Evolutionary conservation across 2,329 filamentous ascomycete genomes (phyloP), one percentile per base, ranked within the genome.

Genomic region (Teratosphaeria nubilosa): DNA sequence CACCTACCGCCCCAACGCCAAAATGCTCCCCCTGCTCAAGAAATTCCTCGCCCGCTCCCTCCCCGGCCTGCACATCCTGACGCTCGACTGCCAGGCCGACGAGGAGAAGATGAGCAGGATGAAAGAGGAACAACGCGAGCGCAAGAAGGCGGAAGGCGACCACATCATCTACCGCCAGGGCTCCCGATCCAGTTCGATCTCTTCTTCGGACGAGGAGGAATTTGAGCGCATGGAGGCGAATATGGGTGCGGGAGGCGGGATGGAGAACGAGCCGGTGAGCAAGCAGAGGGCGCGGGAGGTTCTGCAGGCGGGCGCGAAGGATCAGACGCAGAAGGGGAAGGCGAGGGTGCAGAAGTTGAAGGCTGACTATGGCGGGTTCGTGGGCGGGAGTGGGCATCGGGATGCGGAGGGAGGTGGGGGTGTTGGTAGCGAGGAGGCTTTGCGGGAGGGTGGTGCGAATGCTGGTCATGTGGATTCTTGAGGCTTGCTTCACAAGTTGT

Each of bases 1-100:
- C 11, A 97, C 92, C 0, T 97, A 97, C 72, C 83, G 92, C 0
- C 92, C 92, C 0, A 90, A 95, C 68, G 87, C 87, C 58, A 80
- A 85, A 11, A 79, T 89, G 10, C 80, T 97, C 1, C 88, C 88
- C 0, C 71, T 85, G 0, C 78, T 97, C 1, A 84, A 86, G 56
- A 69, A 77, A 11, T 95, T 90, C 69, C 74, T 97, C 1, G 76
- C 85, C 32, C 73, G 72, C 25, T 90, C 92, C 64, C 84, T 96
- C 34, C 88, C 89, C 0, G 90, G 89, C 0, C 75, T 97, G 0
- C 84, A 87, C 55, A 78, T 96, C 52, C 78, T 85, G 0, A 84
- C 84, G 0, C 82, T 92, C 65, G 87, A 91, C 69, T 95, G 89
- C 75, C 79, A 82, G 60, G 74, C 72, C 45, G 89, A 90, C 58